Conservation (phyloP, 805 yeast species). For the Debaryomyces castellii region DNA sequence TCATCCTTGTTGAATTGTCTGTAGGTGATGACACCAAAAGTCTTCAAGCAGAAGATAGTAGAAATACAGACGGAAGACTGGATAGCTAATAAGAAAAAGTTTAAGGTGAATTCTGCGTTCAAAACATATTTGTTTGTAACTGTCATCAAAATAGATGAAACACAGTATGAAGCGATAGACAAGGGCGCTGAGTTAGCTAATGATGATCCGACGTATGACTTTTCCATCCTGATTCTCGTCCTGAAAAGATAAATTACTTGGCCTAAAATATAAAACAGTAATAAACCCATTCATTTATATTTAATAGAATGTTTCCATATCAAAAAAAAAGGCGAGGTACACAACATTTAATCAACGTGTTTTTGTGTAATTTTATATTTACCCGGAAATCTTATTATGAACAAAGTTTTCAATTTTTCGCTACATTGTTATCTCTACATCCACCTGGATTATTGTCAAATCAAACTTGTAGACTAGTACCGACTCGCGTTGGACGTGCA, state of each 20-base stretch:
- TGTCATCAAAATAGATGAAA: slow-evolving; percentile 94
- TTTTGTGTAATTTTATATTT: slow-evolving; percentile 5
- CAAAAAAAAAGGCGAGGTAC: slow-evolving; percentile 2
- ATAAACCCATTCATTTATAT: slow-evolving; percentile 33
- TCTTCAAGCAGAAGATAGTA: slow-evolving; percentile 71
- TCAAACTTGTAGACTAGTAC: not conserved
- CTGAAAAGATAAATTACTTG: slow-evolving; percentile 33
- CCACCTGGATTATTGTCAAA: not conserved
- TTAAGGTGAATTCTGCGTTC: slow-evolving; percentile 72
- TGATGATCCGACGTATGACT: slow-evolving; percentile 26
- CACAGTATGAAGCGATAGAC: slow-evolving; percentile 82
- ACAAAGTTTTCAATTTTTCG: not conserved
- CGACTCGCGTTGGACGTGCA: no score
- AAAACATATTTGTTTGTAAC: slow-evolving; percentile 95
- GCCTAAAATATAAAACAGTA: slow-evolving; percentile 37
- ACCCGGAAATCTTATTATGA: slow-evolving; percentile 3
- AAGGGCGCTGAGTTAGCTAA: slow-evolving; percentile 58
- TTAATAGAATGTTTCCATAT: not conserved
- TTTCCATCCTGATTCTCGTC: slow-evolving; percentile 33
- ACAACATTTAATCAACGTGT: slow-evolving; percentile 5
- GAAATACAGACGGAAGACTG: slow-evolving; percentile 83
- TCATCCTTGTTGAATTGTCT: slow-evolving; percentile 83
- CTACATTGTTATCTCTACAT: not conserved
- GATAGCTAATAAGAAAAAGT: slow-evolving; percentile 84
- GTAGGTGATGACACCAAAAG: slow-evolving; percentile 75